Evolutionary conservation across 345 rosid genomes (phyloP).

Genomic region (thale cress (Arabidopsis thaliana)): TAIR10.1 NC_003071.7:15428501-15429000

Average conservation of each 20-base stretch:
- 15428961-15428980: slow-evolving; percentile 94
- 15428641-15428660: slow-evolving; percentile 26
- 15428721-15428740: slow-evolving; percentile 96
- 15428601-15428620: slow-evolving; percentile 90
- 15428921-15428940: slow-evolving; percentile 85
- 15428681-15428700: slow-evolving; percentile 53
- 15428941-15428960: slow-evolving; percentile 92
- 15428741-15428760: slow-evolving; percentile 85
- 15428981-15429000: slow-evolving; percentile 42
- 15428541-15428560: slow-evolving; percentile 91
- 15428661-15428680: slow-evolving; percentile 24
- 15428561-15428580: slow-evolving; percentile 79
- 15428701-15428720: slow-evolving; percentile 99
- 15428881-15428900: slow-evolving; percentile 92
- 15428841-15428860: slow-evolving; percentile 69
- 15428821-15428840: slow-evolving; percentile 24
- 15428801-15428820: slow-evolving; percentile 11
- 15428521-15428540: slow-evolving; percentile 99
- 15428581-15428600: slow-evolving; percentile 91
- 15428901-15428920: slow-evolving; percentile 86
- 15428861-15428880: slow-evolving; percentile 80
- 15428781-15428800: slow-evolving; percentile 21
- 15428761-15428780: slow-evolving; percentile 54
- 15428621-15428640: slow-evolving; percentile 57
- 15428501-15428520: slow-evolving; percentile 22